These are phyloP conservation scores for Cryptosporidium bovis DNA, from an alignment of 169 alveolate species.

Conservation along the genomic window DNA sequence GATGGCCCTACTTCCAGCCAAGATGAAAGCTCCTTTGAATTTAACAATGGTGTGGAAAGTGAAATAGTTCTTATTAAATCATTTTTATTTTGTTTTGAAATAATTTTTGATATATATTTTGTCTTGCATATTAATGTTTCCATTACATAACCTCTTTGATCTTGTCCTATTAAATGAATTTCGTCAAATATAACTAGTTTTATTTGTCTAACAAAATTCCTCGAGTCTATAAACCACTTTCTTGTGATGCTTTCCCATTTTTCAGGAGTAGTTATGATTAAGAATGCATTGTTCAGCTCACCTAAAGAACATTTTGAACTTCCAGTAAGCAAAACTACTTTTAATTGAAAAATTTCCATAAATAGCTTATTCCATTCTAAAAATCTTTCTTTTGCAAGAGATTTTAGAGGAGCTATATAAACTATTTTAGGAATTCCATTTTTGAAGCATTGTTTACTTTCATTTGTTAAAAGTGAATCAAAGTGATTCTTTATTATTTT, in stretches of 20 bases:
- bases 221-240: conserved; percentile 92
- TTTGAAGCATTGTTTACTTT: conserved; percentile 75
- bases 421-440: conserved; percentile 86
- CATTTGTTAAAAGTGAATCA: conserved; percentile 64
- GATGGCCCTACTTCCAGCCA: conserved; percentile 97
- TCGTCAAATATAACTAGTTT: conserved; percentile 98
- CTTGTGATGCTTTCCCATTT: conserved; percentile 99
- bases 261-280: conserved; percentile 99
- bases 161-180: conserved; percentile 97
- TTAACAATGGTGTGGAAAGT: conserved; percentile 98
- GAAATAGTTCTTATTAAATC: conserved; percentile 92
- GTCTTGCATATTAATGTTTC: conserved; percentile 97
- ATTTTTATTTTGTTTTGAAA: conserved; percentile 80
- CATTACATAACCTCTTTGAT: conserved; percentile 95
- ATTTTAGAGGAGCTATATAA: conserved; percentile 98
- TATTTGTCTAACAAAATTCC: conserved; percentile 91
- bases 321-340: conserved; percentile 96
- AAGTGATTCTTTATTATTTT: conserved; percentile 85
- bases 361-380: conserved; percentile 92
- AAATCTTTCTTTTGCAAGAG: conserved; percentile 91
- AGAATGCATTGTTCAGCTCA: conserved; percentile 88
- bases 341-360: conserved; percentile 84
- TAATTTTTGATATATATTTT: conserved; percentile 91
- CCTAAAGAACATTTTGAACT: conserved; percentile 93
- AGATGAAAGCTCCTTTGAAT: conserved; percentile 96